Percentiles rank a stretch among this genome's conserved stretches.
phyloP scores from a whole-genome alignment of 352 stramenopile species.

The Elongisporangium undulatum region DNA sequence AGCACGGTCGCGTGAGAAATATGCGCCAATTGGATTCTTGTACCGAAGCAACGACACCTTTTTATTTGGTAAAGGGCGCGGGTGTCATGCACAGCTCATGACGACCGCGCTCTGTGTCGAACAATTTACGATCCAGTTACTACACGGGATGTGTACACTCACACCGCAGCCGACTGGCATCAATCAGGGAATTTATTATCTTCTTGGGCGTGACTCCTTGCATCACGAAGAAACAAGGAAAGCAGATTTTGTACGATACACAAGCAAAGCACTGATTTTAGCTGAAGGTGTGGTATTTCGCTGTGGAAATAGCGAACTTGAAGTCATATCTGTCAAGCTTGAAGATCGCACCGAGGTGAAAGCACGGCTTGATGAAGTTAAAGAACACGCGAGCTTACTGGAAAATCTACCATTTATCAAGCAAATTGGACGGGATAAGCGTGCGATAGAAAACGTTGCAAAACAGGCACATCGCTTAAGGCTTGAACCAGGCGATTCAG shows the following conservation, averaged over 20 bases:
- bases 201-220: slow-evolving; percentile 50
- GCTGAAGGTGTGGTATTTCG: slow-evolving; percentile 64
- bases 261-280: slow-evolving; percentile 68
- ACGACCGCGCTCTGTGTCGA: slow-evolving; percentile 50
- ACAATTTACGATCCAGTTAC: slow-evolving; percentile 63
- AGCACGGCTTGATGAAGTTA: slow-evolving; percentile 27
- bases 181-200: slow-evolving; percentile 68
- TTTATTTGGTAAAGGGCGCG: slow-evolving; percentile 49
- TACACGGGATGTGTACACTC: slow-evolving; percentile 51
- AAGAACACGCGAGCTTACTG: slow-evolving; percentile 37
- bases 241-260: slow-evolving; percentile 48
- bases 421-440: slow-evolving; percentile 43
- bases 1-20: slow-evolving; percentile 31
- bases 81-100: slow-evolving; percentile 54
- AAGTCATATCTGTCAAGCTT: slow-evolving; percentile 58
- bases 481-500: slow-evolving; percentile 31
- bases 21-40: slow-evolving; percentile 52
- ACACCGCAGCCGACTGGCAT: slow-evolving; percentile 50
- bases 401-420: slow-evolving; percentile 54
- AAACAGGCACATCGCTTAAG: slow-evolving; percentile 35
- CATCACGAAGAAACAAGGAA: slow-evolving; percentile 23
- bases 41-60: slow-evolving; percentile 36
- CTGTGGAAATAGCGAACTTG: slow-evolving; percentile 49
- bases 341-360: slow-evolving; percentile 7
- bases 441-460: slow-evolving; percentile 44